Percentiles rank a stretch among this genome's conserved stretches.
phyloP scores from a whole-genome alignment of 208 protist species.

The Tritrichomonas musculus region DNA sequence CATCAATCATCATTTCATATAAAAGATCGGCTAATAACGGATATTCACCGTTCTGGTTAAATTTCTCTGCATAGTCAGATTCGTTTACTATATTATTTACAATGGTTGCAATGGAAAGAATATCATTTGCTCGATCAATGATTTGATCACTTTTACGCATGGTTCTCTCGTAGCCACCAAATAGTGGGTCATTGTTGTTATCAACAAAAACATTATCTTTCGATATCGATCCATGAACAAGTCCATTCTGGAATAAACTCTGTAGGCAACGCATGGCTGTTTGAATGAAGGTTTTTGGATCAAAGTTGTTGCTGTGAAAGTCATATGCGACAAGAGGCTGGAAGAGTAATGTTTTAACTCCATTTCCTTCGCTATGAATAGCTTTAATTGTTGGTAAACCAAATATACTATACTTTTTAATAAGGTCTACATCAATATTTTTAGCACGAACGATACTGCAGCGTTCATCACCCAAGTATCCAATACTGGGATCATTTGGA shows the following conservation, averaged over 20 bases:
- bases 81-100: neutral
- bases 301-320: neutral
- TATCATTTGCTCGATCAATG: neutral
- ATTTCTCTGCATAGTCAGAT: too few species aligned
- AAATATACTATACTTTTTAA: neutral
- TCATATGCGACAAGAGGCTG: neutral
- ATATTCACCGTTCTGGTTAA: neutral
- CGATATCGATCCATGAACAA: neutral
- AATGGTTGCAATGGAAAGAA: neutral
- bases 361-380: neutral
- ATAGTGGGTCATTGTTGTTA: neutral
- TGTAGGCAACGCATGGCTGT: neutral
- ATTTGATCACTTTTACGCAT: neutral
- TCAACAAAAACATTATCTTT: neutral
- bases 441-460: neutral
- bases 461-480: neutral
- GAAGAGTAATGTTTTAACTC: neutral
- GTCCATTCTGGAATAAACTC: neutral
- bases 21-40: neutral
- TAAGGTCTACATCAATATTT: neutral
- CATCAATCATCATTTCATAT: neutral
- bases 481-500: neutral
- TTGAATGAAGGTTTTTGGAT: neutral
- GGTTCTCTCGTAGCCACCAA: neutral
- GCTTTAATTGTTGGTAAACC: neutral